phyloP scores from a whole-genome alignment of 208 protist genomes.

The Trypanosoma mega region DNA sequence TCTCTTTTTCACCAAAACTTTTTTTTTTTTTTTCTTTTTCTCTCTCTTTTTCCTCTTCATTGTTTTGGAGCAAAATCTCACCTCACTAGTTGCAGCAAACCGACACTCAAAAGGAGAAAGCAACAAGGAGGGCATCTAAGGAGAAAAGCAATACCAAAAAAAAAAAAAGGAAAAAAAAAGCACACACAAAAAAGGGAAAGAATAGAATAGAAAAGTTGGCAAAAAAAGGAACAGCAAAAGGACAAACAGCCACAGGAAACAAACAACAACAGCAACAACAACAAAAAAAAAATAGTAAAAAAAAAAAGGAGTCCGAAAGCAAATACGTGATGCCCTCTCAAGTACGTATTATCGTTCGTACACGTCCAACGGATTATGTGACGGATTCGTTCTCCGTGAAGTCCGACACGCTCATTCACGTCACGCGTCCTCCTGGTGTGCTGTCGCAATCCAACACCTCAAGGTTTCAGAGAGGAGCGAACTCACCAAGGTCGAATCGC shows the following conservation, averaged over 20 bases:
- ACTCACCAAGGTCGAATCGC: no score
- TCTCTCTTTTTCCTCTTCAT: slow-evolving; percentile 19
- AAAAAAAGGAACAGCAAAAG: no score
- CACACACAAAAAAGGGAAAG: background rate
- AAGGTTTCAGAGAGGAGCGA: no score
- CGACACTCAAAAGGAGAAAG: no score
- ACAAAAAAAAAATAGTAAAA: background rate
- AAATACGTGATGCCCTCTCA: slow-evolving; percentile 16
- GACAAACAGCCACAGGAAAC: no score
- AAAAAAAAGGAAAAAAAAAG: no score
- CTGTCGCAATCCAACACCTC: no score
- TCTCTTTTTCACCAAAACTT: background rate
- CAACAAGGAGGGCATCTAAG: no score
- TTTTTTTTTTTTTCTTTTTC: slow-evolving; percentile 18
- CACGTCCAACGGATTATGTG: slow-evolving; percentile 15
- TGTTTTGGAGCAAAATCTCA: no score
- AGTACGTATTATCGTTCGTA: slow-evolving; percentile 27
- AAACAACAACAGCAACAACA: background rate
- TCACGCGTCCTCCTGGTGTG: slow-evolving; percentile 8
- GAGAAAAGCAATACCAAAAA: no score
- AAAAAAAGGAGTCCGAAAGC: background rate
- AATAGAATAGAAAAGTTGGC: background rate
- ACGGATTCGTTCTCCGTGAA: slow-evolving; percentile 1
- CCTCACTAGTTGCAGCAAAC: no score
- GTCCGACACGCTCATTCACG: slow-evolving; percentile 16